A percentile compares a stretch with the other conserved stretches of the same genome.
phyloP scores from a whole-genome alignment of 495 filamentous ascomycete genomes.

The Sporormia fimetaria region DNA sequence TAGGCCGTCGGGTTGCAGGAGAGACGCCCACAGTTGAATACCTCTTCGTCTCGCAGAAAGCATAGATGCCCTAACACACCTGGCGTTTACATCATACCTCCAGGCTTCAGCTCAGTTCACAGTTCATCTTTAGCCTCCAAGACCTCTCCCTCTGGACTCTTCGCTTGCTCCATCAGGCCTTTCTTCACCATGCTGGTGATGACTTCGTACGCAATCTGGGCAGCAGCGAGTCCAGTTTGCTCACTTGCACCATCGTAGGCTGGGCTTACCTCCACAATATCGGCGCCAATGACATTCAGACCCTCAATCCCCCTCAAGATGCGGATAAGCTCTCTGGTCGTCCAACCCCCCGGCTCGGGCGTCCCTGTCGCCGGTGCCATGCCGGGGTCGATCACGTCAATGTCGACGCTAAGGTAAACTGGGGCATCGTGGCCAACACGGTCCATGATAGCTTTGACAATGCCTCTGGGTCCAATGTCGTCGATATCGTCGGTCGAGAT shows the following conservation, averaged over 20 bases:
- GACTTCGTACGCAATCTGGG: constrained; percentile 38
- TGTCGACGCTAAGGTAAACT: constrained; percentile 39
- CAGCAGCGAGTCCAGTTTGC: constrained; percentile 39
- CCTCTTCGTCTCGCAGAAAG: no score
- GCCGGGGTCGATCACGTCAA: constrained; percentile 45
- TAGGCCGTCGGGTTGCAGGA: no score
- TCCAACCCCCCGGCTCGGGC: constrained; percentile 44
- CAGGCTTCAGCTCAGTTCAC: no score
- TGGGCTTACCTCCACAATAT: constrained; percentile 44
- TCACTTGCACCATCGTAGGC: constrained; percentile 42
- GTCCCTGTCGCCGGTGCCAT: constrained; percentile 44
- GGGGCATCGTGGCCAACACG: constrained; percentile 36
- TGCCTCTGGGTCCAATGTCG: constrained; percentile 35
- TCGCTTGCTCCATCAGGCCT: constrained; percentile 28
- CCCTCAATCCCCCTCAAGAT: constrained; percentile 40
- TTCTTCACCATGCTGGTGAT: constrained; percentile 36
- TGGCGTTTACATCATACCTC: no score
- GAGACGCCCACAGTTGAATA: no score
- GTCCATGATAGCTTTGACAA: constrained; percentile 37
- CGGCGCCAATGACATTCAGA: constrained; percentile 41
- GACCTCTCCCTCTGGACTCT: constrained; percentile 11
- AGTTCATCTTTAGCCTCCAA: constrained; percentile 29
- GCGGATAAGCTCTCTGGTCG: constrained; percentile 40
- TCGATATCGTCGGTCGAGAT: constrained; percentile 43
- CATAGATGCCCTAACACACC: no score